Conservation (phyloP, 176 grass and related monocot species). For the Ampelocalamus luodianensis region DNA sequence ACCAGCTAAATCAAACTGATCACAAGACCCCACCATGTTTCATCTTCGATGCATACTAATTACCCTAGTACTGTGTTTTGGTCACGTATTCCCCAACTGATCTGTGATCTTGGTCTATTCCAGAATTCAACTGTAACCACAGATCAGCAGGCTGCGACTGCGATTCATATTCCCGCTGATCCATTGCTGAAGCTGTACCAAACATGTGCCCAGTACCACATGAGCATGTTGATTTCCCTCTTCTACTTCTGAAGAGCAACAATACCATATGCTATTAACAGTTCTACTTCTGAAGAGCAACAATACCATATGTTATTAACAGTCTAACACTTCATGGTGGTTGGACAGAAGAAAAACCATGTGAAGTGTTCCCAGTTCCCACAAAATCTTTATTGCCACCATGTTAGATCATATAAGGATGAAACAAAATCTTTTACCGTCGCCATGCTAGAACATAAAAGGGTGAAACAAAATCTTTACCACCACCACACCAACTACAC, state of each 20-base stretch:
- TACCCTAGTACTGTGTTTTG: slow-evolving; percentile 28
- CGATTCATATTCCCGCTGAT: slow-evolving; percentile 4
- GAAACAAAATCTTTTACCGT: neutral
- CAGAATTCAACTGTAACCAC: slow-evolving; percentile 9
- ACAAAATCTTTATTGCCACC: neutral
- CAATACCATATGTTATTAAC: neutral
- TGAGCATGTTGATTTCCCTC: neutral
- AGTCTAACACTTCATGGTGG: neutral
- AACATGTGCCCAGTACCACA: neutral
- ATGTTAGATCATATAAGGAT: neutral
- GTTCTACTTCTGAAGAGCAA: neutral
- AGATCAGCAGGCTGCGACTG: slow-evolving; percentile 1
- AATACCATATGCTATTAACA: neutral
- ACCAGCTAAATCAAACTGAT: slow-evolving; percentile 34
- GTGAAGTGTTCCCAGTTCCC: neutral
- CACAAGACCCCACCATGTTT: slow-evolving; percentile 38
- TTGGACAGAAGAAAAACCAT: neutral
- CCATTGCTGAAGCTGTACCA: neutral
- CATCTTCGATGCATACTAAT: slow-evolving; percentile 2
- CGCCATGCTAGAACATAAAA: neutral
- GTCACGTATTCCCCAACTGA: slow-evolving; percentile 10
- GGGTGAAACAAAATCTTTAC: neutral
- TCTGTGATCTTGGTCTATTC: slow-evolving; percentile 7
- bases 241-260: neutral
- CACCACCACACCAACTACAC: neutral